Base-by-base conservation (phyloP, 2,329 filamentous ascomycete species). In the Colletotrichum orchidophilum region DNA sequence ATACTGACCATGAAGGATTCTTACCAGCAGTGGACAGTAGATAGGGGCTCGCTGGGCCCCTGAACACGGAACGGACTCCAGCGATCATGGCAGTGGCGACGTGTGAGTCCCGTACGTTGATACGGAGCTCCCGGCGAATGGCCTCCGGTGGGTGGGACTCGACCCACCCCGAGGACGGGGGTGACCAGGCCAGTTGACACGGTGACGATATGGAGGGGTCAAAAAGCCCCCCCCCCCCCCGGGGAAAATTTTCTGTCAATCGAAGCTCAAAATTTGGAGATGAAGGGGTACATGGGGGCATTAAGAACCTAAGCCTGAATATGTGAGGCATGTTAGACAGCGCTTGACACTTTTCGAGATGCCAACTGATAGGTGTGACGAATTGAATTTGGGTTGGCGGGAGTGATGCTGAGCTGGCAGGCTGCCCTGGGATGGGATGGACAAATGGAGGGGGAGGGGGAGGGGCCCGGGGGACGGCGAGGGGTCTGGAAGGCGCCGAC, bases 81-180 rank as follows among this genome's bases (percentile, higher is more conserved):
- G 24, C 33, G 11, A 27, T 9, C 55, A 59, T 42, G 8, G 26
- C 9, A 52, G 50, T 49, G 58, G 27, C 3, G 29, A 31, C 49
- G 24, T 13, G 29, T 9, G 21, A 33, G 3, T n/a, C 8, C 39
- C 15, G 39, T 46, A 11, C 18, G 39, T 46, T 39, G 18, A 27
- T 31, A 18, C 29, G 33, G 59, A 55, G 26, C 26, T 24, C 35
- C 50, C 50, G 58, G 64, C 58, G 59, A 55, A 26, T 54, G 33
- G 27, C n/a, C 33, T 67, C 58, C 58, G 33, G 27, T 27, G 26
- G 31, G 65, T 68, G 52, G 52, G 39, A 50, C 27, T 13, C 18
- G 49, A 18, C 27, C 66, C 49, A 49, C 62, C 66, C 49, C 49
- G 62, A 70, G 54, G 55, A 66, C 49, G 66, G 66, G 66, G 66